Evolutionary conservation across 129 eudicot species (phyloP).

Genomic region (Tagetes patula): DNA sequence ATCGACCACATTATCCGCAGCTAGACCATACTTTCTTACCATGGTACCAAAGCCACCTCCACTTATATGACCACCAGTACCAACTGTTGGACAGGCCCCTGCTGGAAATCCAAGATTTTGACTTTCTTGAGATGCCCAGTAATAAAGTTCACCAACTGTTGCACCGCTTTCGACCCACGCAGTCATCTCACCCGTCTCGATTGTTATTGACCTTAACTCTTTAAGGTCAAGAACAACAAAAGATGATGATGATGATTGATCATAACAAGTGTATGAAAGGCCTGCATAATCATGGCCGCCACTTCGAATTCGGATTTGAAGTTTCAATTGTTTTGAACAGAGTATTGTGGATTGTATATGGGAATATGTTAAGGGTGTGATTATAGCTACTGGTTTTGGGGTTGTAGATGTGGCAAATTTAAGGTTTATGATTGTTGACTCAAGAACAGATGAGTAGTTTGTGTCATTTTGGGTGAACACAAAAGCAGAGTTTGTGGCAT

Average conservation of each 20-base stretch:
- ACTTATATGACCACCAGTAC: constrained; percentile 16
- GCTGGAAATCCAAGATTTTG: constrained; percentile 30
- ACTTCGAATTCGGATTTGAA: constrained; percentile 25
- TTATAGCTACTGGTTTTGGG: constrained; percentile 17
- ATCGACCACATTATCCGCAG: constrained; percentile 17
- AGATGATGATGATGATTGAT: constrained; percentile 12
- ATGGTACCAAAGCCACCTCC: constrained; percentile 19
- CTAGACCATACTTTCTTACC: constrained; percentile 19
- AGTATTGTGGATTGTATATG: constrained; percentile 15
- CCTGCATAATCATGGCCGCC: constrained; percentile 28
- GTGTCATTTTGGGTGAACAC: constrained; percentile 16
- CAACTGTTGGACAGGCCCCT: constrained; percentile 21
- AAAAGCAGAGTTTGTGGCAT: constrained; percentile 1
- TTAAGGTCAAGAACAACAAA: constrained; percentile 33
- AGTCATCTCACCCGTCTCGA: constrained; percentile 10
- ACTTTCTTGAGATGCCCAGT: constrained; percentile 18
- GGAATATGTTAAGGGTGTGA: constrained; percentile 27
- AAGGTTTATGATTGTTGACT: constrained; percentile 25
- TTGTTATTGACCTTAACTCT: neutral
- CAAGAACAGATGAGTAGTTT: constrained; percentile 18
- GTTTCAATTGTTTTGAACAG: constrained; percentile 1
- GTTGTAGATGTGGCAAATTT: constrained; percentile 19
- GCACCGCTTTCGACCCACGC: constrained; percentile 25
- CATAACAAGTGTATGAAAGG: constrained; percentile 19
- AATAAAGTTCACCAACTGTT: constrained; percentile 29